Percentiles rank a stretch among this genome's conserved stretches.
Conservation (phyloP, 306 rosid genomes). For the Acmispon strigosus region DNA sequence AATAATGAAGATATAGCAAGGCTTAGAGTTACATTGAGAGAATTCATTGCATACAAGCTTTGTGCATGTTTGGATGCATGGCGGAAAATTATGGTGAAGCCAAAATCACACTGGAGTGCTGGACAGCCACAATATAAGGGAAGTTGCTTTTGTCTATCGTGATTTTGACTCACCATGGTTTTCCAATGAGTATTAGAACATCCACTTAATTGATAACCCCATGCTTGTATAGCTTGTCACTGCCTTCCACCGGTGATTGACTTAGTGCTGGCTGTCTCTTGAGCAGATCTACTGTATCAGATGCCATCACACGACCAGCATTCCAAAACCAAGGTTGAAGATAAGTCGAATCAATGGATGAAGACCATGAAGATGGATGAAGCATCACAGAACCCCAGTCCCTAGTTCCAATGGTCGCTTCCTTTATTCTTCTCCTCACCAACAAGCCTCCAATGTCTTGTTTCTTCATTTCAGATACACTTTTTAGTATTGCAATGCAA, state of each 20-base stretch:
- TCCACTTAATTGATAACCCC: conserved; percentile 48
- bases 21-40: no score
- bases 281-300: conserved; percentile 30
- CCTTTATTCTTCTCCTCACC: conserved; percentile 70
- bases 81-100: no score
- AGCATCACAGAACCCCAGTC: conserved; percentile 85
- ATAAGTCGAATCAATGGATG: conserved; percentile 45
- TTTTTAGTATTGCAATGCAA: conserved; percentile 65
- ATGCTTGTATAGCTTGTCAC: conserved; percentile 65
- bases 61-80: no score
- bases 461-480: conserved; percentile 68
- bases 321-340: conserved; percentile 83
- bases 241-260: conserved; percentile 66
- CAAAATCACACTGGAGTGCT: no score
- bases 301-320: conserved; percentile 40
- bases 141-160: no score
- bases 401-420: conserved; percentile 51
- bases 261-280: conserved; percentile 40
- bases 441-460: conserved; percentile 69
- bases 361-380: conserved; percentile 47
- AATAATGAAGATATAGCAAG: no score
- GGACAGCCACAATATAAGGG: no score
- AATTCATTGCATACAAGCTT: no score
- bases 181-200: no score
- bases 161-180: no score